Evolutionary conservation across 2,329 filamentous ascomycete genomes (phyloP).

Genomic region (Ceratocystis huliohia): DNA sequence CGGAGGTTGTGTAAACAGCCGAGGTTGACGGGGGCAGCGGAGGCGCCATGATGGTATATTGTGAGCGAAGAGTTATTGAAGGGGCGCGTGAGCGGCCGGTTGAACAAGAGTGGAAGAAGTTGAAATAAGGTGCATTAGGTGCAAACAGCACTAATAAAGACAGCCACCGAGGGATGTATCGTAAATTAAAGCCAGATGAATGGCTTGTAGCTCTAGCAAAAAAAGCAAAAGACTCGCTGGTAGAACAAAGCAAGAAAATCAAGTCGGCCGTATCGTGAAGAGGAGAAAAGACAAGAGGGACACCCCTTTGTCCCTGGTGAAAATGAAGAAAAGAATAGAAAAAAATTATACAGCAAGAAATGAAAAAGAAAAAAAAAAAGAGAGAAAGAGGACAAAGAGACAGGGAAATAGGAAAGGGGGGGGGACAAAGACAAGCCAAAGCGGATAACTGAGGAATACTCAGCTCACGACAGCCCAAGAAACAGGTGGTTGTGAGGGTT

Average conservation of each 20-base stretch:
- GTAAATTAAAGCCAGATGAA: neutral
- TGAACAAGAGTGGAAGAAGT: neutral
- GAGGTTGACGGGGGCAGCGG: conserved; percentile 12
- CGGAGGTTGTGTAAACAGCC: conserved; percentile 5
- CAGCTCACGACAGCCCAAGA: neutral
- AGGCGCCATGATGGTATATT: conserved; percentile 12
- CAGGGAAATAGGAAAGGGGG: neutral
- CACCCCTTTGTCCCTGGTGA: neutral
- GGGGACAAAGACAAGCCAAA: neutral
- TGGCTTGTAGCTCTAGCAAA: conserved; percentile 1
- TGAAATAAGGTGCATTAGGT: conserved; percentile 6
- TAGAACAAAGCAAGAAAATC: conserved; percentile 7
- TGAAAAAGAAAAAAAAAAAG: neutral
- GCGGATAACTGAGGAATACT: too few species aligned
- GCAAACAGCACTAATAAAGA: neutral
- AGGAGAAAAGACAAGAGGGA: neutral
- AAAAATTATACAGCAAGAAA: neutral
- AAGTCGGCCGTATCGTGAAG: conserved; percentile 8
- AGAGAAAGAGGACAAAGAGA: neutral
- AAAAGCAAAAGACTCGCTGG: neutral
- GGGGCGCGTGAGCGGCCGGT: neutral
- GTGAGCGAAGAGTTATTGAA: neutral
- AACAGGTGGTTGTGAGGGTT: neutral
- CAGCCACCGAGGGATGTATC: neutral
- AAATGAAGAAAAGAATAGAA: neutral